A percentile compares a stretch with the other conserved stretches of the same genome.
phyloP scores from a whole-genome alignment of 345 rosid species.

The Eutrema heterophyllum region DNA sequence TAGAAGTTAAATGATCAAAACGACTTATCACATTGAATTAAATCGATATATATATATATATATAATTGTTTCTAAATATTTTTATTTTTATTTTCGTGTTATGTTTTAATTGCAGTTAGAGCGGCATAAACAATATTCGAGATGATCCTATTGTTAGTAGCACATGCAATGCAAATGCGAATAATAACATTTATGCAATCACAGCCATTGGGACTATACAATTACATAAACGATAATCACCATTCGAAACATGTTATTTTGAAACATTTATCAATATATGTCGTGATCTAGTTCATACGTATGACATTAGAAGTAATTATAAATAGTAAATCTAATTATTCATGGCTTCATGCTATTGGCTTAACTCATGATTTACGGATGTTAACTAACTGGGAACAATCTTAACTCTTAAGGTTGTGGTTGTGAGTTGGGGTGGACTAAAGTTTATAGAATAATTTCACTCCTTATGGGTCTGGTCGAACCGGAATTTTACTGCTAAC shows the following conservation, averaged over 20 bases:
- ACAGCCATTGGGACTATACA: neutral
- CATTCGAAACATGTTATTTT: neutral
- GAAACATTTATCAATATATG: neutral
- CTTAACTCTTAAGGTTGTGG: neutral
- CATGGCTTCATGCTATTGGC: neutral
- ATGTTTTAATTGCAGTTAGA: neutral
- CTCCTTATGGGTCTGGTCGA: no score
- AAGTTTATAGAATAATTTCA: neutral
- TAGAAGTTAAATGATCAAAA: no score
- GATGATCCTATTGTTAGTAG: neutral
- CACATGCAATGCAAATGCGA: neutral
- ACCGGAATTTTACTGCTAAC: neutral
- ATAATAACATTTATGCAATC: neutral
- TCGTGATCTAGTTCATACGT: neutral
- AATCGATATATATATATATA: no score
- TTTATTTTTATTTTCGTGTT: neutral
- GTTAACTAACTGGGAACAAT: neutral
- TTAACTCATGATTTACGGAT: neutral
- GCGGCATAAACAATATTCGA: neutral
- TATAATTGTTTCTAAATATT: neutral
- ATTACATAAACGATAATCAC: neutral
- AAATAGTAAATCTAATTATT: neutral
- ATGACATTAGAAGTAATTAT: neutral
- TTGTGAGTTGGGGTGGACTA: neutral
- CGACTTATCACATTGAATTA: neutral